A percentile compares a stretch with the other conserved stretches of the same genome.
These are phyloP conservation scores for Eimeria sp. DNA, from an alignment of 169 alveolate genomes.

Conservation along the genomic window DNA sequence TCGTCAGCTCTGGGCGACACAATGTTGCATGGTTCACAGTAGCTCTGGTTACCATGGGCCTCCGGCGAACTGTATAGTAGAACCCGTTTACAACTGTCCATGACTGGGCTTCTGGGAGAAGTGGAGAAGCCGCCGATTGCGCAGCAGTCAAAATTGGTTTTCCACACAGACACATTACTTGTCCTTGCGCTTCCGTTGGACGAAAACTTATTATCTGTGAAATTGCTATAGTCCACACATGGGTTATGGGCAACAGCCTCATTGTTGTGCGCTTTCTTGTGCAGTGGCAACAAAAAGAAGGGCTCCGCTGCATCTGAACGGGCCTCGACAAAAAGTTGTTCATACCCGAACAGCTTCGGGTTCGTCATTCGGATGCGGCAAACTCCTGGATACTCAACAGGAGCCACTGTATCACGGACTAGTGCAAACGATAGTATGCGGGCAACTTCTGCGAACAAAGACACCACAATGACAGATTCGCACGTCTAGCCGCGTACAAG, in stretches of 20 bases:
- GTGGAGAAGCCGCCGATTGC: too few species aligned
- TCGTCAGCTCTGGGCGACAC: conserved; percentile 18
- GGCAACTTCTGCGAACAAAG: conserved; percentile 73
- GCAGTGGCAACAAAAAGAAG: conserved; percentile 45
- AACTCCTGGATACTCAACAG: not conserved
- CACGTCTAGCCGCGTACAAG: not conserved
- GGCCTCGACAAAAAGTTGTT: conserved; percentile 74
- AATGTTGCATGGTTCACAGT: not conserved
- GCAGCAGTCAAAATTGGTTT: not conserved
- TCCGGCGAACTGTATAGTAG: not conserved
- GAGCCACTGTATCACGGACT: conserved; percentile 35
- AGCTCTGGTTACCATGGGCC: not conserved
- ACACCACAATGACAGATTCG: not conserved
- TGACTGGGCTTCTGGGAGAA: not conserved
- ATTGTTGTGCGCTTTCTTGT: not conserved
- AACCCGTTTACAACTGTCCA: not conserved
- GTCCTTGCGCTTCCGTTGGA: not conserved
- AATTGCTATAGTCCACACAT: not conserved
- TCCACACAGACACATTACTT: not conserved
- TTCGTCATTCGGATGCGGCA: conserved; percentile 82
- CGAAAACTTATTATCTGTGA: not conserved
- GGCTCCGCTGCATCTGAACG: conserved; percentile 80
- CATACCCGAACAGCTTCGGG: conserved; percentile 76
- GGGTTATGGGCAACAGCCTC: not conserved
- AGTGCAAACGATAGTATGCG: conserved; percentile 79